Percentiles rank a stretch among this genome's conserved stretches.
phyloP scores from a whole-genome alignment of 1,139 yeast species.

The Saccharomyces hybrid region DNA sequence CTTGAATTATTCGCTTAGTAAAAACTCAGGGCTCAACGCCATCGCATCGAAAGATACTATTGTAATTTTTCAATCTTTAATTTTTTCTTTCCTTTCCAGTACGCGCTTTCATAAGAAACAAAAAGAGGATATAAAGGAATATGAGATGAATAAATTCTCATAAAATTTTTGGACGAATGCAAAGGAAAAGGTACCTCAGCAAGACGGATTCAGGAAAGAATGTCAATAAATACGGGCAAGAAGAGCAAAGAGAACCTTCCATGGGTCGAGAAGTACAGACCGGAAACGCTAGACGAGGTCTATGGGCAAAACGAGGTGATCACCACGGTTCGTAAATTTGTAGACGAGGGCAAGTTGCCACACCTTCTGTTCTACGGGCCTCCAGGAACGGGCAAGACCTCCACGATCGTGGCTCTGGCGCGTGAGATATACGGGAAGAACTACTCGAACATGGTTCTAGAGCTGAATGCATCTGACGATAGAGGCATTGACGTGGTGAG shows the following conservation, averaged over 20 bases:
- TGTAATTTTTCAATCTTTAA: too few relatives aligned
- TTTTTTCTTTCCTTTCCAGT: neutral
- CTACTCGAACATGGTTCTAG: conserved; percentile 83
- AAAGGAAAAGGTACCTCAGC: too few relatives aligned
- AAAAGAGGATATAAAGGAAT: neutral
- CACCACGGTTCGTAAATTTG: conserved; percentile 76
- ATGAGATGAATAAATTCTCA: neutral
- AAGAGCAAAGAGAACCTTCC: conserved; percentile 38
- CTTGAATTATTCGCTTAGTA: neutral
- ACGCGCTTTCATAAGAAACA: neutral
- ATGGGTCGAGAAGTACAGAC: conserved; percentile 95
- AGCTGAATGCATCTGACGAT: conserved; percentile 93
- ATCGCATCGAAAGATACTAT: neutral
- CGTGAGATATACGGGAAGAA: conserved; percentile 82
- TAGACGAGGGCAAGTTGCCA: conserved; percentile 76
- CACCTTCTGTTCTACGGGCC: conserved; percentile 93
- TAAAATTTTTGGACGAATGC: neutral
- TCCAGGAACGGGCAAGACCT: conserved; percentile 97
- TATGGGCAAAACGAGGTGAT: conserved; percentile 88
- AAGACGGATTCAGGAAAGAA: neutral
- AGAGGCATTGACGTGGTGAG: conserved; percentile 94
- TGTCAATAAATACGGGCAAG: neutral
- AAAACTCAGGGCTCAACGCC: neutral
- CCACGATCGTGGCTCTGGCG: conserved; percentile 87
- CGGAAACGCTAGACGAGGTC: conserved; percentile 72